phyloP scores from a whole-genome alignment of 805 yeast genomes.

The Ogataea paraovalis region DNA sequence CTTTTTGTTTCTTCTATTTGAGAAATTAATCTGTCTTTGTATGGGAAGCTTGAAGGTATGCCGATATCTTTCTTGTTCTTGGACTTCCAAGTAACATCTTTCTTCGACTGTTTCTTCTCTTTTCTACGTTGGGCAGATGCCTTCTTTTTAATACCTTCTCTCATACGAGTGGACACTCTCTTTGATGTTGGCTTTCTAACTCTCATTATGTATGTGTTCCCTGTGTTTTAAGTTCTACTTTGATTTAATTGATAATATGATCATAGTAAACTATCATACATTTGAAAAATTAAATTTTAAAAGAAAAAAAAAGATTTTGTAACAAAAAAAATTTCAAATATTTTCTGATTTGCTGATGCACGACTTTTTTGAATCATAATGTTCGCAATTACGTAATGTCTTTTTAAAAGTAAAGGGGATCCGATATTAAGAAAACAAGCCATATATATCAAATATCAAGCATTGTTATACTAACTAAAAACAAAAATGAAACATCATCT shows the following conservation, averaged over 20 bases:
- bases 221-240: not conserved
- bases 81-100: slow-evolving; percentile 92
- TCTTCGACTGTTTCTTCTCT: slow-evolving; percentile 76
- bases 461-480: no score
- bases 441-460: no score
- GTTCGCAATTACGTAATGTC: not conserved
- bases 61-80: slow-evolving; percentile 84
- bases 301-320: not conserved
- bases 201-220: slow-evolving; percentile 22
- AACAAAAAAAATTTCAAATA: slow-evolving; percentile 1
- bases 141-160: slow-evolving; percentile 95
- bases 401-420: no score
- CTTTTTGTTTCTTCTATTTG: slow-evolving; percentile 66
- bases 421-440: no score
- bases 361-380: not conserved
- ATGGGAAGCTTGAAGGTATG: slow-evolving; percentile 92
- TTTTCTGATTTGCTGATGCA: not conserved
- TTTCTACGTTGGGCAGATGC: slow-evolving; percentile 89
- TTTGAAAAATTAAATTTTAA: not conserved
- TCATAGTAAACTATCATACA: no score
- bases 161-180: slow-evolving; percentile 86
- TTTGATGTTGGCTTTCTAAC: slow-evolving; percentile 67
- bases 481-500: not conserved
- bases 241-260: no score
- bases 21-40: slow-evolving; percentile 74